Conservation (phyloP, 345 rosid species). For the Brassica carinata region DNA sequence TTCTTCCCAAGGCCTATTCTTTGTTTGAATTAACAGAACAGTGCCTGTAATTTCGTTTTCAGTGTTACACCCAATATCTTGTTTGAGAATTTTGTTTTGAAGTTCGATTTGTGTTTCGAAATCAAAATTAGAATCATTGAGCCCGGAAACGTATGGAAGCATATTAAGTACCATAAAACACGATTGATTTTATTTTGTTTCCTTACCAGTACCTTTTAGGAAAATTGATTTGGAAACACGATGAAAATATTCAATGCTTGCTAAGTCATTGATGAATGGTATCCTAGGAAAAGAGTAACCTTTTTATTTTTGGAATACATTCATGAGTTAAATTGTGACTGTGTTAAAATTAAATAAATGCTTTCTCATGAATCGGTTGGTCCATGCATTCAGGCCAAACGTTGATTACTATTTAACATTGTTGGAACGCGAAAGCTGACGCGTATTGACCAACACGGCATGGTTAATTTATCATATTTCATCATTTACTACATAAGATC, state of each 20-base stretch:
- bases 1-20: background rate
- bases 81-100: background rate
- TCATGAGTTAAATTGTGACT: background rate
- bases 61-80: background rate
- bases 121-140: background rate
- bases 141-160: background rate
- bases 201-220: background rate
- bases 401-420: background rate
- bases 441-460: background rate
- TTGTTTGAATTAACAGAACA: conserved; percentile 6
- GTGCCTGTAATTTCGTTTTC: background rate
- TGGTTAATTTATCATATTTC: conserved; percentile 4
- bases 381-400: background rate
- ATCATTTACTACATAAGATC: background rate
- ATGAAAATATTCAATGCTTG: background rate
- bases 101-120: background rate
- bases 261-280: background rate
- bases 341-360: background rate
- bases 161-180: background rate
- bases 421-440: background rate
- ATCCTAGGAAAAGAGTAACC: background rate
- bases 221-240: background rate
- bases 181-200: background rate
- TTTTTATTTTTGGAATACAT: background rate
- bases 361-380: background rate